Percentiles rank a stretch among this genome's conserved stretches.
Evolutionary conservation across 2,329 filamentous ascomycete genomes (phyloP).

Genomic region (Cadophora gregata): DNA sequence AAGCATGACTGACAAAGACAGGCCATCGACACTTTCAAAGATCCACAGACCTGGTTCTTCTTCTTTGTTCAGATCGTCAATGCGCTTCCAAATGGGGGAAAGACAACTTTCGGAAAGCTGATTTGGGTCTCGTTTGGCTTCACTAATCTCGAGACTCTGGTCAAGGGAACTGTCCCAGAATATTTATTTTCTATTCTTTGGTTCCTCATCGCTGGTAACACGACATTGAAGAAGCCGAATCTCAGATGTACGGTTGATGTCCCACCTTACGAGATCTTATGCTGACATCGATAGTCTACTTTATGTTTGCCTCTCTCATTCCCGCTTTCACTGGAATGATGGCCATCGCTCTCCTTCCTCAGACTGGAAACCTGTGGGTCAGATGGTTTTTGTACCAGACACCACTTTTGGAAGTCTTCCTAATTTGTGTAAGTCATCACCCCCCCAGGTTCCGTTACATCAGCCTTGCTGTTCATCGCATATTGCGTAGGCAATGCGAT

Average conservation of each 20-base stretch:
- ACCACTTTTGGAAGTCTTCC: not conserved
- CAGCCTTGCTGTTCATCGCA: not conserved
- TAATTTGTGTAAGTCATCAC: not conserved
- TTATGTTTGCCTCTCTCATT: not conserved
- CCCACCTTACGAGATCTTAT: not conserved
- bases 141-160: not conserved
- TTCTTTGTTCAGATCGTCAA: constrained; percentile 3
- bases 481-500: not conserved
- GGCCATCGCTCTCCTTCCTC: not conserved
- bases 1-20: constrained; percentile 40
- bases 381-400: not conserved
- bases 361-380: not conserved
- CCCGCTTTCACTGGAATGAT: not conserved
- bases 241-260: not conserved
- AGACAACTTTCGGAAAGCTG: not conserved
- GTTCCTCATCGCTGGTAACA: not conserved
- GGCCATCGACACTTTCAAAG: constrained; percentile 9
- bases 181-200: not conserved
- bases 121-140: not conserved
- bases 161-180: not conserved
- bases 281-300: not conserved
- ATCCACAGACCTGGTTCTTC: constrained; percentile 13
- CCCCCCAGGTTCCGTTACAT: not conserved
- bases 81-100: not conserved
- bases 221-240: not conserved